phyloP scores from a whole-genome alignment of 2,329 filamentous ascomycete species.

The Podosphaera aphanis region DNA sequence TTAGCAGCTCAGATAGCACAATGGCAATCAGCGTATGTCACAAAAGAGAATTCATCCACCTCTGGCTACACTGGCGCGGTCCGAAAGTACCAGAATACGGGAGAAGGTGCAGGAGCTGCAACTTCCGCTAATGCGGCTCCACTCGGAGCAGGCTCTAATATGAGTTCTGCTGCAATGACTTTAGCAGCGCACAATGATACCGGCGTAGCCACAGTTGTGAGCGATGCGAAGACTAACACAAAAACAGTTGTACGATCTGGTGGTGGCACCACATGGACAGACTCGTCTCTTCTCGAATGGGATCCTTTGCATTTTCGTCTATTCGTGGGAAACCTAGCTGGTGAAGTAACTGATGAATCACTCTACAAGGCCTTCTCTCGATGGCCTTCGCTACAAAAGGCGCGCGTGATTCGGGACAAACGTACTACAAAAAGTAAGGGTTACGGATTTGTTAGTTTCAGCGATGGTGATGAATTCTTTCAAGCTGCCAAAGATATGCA shows the following conservation, averaged over 20 bases:
- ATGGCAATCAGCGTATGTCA: slow-evolving; percentile 77
- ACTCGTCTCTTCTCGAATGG: slow-evolving; percentile 78
- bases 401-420: slow-evolving; percentile 84
- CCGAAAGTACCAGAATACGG: slow-evolving; percentile 16
- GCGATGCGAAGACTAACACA: slow-evolving; percentile 31
- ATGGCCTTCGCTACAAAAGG: slow-evolving; percentile 75
- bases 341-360: slow-evolving; percentile 91
- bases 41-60: slow-evolving; percentile 27
- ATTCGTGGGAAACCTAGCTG: slow-evolving; percentile 89
- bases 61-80: slow-evolving; percentile 14
- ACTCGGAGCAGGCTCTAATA: slow-evolving; percentile 14
- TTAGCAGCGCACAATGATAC: slow-evolving; percentile 23
- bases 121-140: slow-evolving; percentile 23
- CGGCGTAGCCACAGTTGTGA: slow-evolving; percentile 19
- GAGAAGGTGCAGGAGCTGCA: slow-evolving; percentile 21
- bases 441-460: slow-evolving; percentile 90
- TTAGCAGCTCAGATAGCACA: slow-evolving; percentile 81
- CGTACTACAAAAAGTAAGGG: slow-evolving; percentile 89
- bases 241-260: slow-evolving; percentile 77
- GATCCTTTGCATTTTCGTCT: slow-evolving; percentile 83
- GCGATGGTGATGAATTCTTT: slow-evolving; percentile 89
- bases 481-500: slow-evolving; percentile 94
- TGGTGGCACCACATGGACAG: slow-evolving; percentile 81
- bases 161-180: slow-evolving; percentile 48
- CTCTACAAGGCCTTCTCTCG: slow-evolving; percentile 79